A percentile compares a stretch with the other conserved stretches of the same genome.
Conservation (phyloP, 805 yeast species). For the Debaryomyces prosopidis region DNA sequence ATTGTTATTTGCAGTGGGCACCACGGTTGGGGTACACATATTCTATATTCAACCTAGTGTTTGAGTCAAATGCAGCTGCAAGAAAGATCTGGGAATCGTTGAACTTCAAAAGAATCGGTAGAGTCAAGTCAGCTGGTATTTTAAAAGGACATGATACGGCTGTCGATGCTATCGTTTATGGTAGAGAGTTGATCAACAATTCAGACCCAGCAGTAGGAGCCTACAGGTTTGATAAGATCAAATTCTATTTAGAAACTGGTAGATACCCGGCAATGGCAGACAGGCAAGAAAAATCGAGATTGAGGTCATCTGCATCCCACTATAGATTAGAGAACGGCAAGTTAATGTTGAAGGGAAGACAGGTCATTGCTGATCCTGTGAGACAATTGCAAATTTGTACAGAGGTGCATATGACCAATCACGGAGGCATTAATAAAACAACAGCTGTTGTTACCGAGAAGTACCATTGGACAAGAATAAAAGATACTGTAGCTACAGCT, state of each 20-base stretch:
- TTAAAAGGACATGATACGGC: slow-evolving; percentile 81
- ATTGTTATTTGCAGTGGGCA: slow-evolving; percentile 88
- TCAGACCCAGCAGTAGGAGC: slow-evolving; percentile 52
- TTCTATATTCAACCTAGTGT: slow-evolving; percentile 79
- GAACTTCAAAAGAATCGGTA: slow-evolving; percentile 76
- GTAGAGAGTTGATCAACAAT: slow-evolving; percentile 67
- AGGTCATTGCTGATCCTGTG: slow-evolving; percentile 76
- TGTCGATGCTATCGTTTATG: slow-evolving; percentile 85
- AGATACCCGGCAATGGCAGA: slow-evolving; percentile 81
- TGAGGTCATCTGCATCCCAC: slow-evolving; percentile 77
- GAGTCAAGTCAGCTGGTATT: slow-evolving; percentile 84
- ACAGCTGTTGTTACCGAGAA: slow-evolving; percentile 74
- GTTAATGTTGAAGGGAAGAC: slow-evolving; percentile 72
- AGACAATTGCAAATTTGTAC: slow-evolving; percentile 75
- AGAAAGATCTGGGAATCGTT: slow-evolving; percentile 74
- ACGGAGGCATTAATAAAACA: slow-evolving; percentile 87
- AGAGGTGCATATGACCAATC: slow-evolving; percentile 66
- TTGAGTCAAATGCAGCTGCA: slow-evolving; percentile 85
- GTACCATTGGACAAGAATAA: slow-evolving; percentile 90
- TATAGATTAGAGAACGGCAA: slow-evolving; percentile 72
- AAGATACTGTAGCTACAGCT: slow-evolving; percentile 80
- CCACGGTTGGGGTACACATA: slow-evolving; percentile 85
- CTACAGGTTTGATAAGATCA: slow-evolving; percentile 73
- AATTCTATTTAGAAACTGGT: slow-evolving; percentile 77
- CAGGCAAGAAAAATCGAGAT: slow-evolving; percentile 83